Evolutionary conservation across 306 rosid species (phyloP), one percentile per base, ranked within the genome.

Genomic region (Astragalus glycyphyllos): DNA sequence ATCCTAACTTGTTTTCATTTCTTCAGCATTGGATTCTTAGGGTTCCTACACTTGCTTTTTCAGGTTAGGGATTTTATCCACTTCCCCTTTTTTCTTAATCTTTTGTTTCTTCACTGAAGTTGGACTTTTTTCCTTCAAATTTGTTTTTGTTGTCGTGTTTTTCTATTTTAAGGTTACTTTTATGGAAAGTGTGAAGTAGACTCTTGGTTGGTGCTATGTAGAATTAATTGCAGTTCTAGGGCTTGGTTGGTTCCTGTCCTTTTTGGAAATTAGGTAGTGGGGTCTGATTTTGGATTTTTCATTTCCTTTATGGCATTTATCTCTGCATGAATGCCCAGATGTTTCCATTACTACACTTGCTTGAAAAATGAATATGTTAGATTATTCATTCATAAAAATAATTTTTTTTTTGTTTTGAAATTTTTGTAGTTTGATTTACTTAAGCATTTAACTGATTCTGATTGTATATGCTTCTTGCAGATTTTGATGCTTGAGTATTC

Each of bases 401-500:
- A 5, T 6, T 46, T n/a, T 35, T 44, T 67, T 11, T 59, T 40
- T 15, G 11, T 1, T 11, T 54, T 4, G 5, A 54, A 34, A 45
- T 65, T 67, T 73, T 1, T 51, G 35, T 17, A n/a, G 35, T 54
- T 74, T 74, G 58, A 12, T 79, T 65, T 58, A 3, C 8, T 66
- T 40, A 49, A 32, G 32, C 34, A 42, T 67, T 45, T 62, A 32
- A 46, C 31, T 59, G 72, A 67, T 35, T 51, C 8, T 54, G 15
- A 53, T 48, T 81, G 42, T 20, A 8, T 55, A 41, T 41, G 35
- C 1, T 44, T 57, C 12, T 69, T 78, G 58, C 81, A 82, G 86
- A 59, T 58, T 78, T 74, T 67, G 66, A 79, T 72, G 68, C 74
- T 75, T 60, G 69, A 66, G 56, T 72, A 59, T 55, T 71, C 62